Conservation (phyloP, 1,284 basidiomycete species). For the Naganishia cerealis region DNA sequence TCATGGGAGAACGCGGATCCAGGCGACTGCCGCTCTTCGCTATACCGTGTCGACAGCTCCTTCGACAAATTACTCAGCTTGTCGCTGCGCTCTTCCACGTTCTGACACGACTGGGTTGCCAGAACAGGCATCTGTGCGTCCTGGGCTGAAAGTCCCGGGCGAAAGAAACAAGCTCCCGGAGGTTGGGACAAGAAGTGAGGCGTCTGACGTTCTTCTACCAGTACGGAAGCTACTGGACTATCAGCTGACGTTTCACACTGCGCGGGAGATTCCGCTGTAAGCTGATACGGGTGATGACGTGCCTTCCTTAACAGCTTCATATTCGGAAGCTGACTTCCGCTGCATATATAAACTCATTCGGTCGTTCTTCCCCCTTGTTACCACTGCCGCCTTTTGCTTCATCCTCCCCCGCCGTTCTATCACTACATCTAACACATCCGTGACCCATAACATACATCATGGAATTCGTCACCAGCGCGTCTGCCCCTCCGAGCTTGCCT, state of each 20-base stretch:
- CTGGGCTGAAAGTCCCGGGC: too few species aligned
- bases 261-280: slow-evolving; percentile 2
- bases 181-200: too few species aligned
- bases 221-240: too few species aligned
- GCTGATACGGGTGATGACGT: slow-evolving; percentile 3
- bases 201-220: too few species aligned
- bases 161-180: too few species aligned
- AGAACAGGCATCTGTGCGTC: too few species aligned
- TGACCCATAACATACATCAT: neutral
- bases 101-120: too few species aligned
- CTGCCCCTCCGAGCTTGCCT: slow-evolving; percentile 24
- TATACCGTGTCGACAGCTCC: neutral
- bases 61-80: too few species aligned
- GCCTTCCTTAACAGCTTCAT: neutral
- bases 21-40: neutral
- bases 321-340: slow-evolving; percentile 12
- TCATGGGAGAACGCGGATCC: neutral
- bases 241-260: slow-evolving; percentile 19
- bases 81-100: too few species aligned
- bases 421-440: neutral
- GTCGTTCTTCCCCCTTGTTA: neutral
- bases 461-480: slow-evolving; percentile 20
- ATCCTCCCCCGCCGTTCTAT: neutral
- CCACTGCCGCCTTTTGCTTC: neutral
- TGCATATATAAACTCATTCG: neutral